Percentiles rank a stretch among this genome's conserved stretches.
phyloP scores from a whole-genome alignment of 768 basidiomycete genomes.

The Daedaleopsis sinensis region DNA sequence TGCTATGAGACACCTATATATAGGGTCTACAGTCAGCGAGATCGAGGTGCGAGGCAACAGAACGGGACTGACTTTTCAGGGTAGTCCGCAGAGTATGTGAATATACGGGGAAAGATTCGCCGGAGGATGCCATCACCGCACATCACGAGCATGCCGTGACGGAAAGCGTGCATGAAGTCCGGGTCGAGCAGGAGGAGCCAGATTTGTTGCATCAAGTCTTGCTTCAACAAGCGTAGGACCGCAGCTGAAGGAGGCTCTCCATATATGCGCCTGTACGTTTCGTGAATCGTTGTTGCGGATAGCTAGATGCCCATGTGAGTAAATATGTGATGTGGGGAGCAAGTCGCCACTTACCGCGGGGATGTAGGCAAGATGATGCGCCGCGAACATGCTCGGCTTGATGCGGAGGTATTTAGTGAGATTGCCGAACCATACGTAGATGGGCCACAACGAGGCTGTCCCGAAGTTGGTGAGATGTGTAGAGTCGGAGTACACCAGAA shows the following conservation, averaged over 20 bases:
- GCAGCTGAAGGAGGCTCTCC: constrained; percentile 11
- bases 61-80: constrained; percentile 34
- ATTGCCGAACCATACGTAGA: constrained; percentile 44
- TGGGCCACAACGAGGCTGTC: constrained; percentile 38
- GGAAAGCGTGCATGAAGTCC: constrained; percentile 27
- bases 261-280: constrained; percentile 19
- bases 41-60: neutral
- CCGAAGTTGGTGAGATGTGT: constrained; percentile 34
- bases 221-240: constrained; percentile 34
- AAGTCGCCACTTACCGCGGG: constrained; percentile 38
- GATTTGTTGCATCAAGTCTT: constrained; percentile 34
- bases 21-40: neutral
- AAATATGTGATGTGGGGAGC: too few relatives aligned
- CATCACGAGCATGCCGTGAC: constrained; percentile 26
- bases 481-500: constrained; percentile 31
- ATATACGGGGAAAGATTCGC: constrained; percentile 26
- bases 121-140: constrained; percentile 30
- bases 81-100: constrained; percentile 34
- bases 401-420: constrained; percentile 43
- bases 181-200: constrained; percentile 28
- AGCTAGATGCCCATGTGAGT: constrained; percentile 20
- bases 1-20: constrained; percentile 23
- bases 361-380: constrained; percentile 49
- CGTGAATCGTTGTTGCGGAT: constrained; percentile 34
- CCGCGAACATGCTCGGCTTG: constrained; percentile 33